A percentile compares a stretch with the other conserved stretches of the same genome.
These are phyloP conservation scores for Yamadazyma siamensis DNA, from an alignment of 1,139 yeast genomes.

Conservation along the genomic window DNA sequence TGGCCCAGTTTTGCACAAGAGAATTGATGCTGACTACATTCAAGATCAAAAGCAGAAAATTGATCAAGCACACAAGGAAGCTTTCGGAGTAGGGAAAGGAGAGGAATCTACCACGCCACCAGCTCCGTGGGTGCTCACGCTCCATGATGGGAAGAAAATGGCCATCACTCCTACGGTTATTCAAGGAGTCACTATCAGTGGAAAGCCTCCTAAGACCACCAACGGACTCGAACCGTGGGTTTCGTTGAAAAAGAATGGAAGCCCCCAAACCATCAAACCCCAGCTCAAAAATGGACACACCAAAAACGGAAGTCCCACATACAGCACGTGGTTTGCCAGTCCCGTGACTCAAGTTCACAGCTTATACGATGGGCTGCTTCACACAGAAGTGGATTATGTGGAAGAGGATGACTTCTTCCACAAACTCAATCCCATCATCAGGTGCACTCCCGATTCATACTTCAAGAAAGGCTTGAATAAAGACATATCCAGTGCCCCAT, in stretches of 20 bases:
- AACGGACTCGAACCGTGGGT: constrained; percentile 81
- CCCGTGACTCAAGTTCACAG: constrained; percentile 71
- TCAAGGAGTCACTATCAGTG: constrained; percentile 77
- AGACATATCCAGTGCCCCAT: constrained; percentile 61
- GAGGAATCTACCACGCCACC: constrained; percentile 20
- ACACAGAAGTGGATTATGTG: constrained; percentile 50
- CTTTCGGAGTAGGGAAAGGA: constrained; percentile 1
- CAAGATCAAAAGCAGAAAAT: constrained; percentile 24
- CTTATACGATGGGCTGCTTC: constrained; percentile 55
- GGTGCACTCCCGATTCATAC: constrained; percentile 82
- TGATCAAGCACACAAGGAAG: constrained; percentile 4
- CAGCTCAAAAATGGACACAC: constrained; percentile 68
- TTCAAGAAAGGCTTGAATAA: constrained; percentile 61
- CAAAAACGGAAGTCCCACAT: constrained; percentile 65
- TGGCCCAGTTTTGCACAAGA: no score
- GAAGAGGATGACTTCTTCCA: constrained; percentile 72
- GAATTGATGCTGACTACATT: constrained; percentile 33
- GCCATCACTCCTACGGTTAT: constrained; percentile 79
- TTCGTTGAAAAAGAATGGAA: constrained; percentile 69
- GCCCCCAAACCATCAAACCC: constrained; percentile 78
- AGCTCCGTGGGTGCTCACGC: constrained; percentile 73
- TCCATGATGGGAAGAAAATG: constrained; percentile 52
- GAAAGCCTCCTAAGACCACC: constrained; percentile 64
- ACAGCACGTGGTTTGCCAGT: constrained; percentile 73
- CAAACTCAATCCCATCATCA: constrained; percentile 67